Base-by-base conservation (phyloP, 768 basidiomycete species). In the Strobilomyces dryophilus region DNA sequence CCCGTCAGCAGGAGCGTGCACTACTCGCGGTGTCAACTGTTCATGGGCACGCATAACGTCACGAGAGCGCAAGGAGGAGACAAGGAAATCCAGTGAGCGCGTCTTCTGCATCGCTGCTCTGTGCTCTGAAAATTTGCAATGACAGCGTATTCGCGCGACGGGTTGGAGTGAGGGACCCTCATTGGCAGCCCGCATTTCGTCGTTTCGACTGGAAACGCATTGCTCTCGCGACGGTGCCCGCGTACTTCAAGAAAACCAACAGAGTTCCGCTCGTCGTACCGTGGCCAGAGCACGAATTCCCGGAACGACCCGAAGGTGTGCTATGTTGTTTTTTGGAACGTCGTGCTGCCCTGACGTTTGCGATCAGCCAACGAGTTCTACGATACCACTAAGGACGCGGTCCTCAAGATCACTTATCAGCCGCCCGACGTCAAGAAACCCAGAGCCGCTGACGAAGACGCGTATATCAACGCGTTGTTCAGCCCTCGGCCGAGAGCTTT, bases 11-110 rank as follows among this genome's bases (percentile, higher is more conserved):
- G 60, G 54, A 73, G 57, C 10, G 82, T 83, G 52, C 85, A 88
- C 66, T 93, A 93, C 64, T 87, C 89, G 1, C 77, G 81, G 61
- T 89, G 89, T 65, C 90, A 92, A 63, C 77, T 93, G 24, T 88
- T 81, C 64, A 67, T 92, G 61, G 80, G 82, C 58, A 77, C 84
- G 55, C 79, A 82, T 29, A 69, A 78, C n/a, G 65, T 71, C 46
- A 14, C 58, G 58, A 71, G 52, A 34, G 49, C 53, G 5, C 56
- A 55, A 70, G 39, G 76, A 74, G 60, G 63, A 67, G 45, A 67
- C 36, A 65, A 70, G 49, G 69, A 66, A 47, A 49, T 76, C 31
- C 76, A 81, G 83, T 84, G 61, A 61, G 82, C 69, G 40, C 20
- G 17, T 37, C 48, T 45, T 20, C 32, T 27, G n/a, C 50, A 6